Base-by-base conservation (phyloP, 1,284 basidiomycete species). In the Apiotrichum mycotoxinovorans region DNA sequence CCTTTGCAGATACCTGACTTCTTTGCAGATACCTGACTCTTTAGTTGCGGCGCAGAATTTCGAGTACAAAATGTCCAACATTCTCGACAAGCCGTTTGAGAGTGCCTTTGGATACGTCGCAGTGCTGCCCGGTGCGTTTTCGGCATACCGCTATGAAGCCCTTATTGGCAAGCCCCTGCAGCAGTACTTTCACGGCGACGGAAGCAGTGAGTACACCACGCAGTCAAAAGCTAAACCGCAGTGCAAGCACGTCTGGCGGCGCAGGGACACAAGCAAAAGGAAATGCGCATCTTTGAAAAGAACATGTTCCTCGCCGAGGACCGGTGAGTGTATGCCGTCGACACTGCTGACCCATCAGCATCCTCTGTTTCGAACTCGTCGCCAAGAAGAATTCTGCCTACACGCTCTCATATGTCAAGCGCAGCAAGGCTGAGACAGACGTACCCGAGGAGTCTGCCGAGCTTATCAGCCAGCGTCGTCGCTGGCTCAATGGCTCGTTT, bases 401-500 rank as follows among this genome's bases (percentile, higher is more conserved):
- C 92, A 86, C 88, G 52, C 75, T 96, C 69, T 91, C 94, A 78
- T 97, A 95, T 66, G 92, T 94, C 75, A 94, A 95, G 73, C 89
- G 87, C 1, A 91, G 92, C 1, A 89, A 88, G 66, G 91, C 87
- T 3, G 83, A 90, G 18, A 95, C 92, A 3, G 92, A 93, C 74
- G 91, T 92, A 3, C 90, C 91, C 0, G 91, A 93, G 69, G 84
- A 87, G 72, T 85, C 91, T 7, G 87, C 91, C 0, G 92, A 95
- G 72, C 78, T 96, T 54, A 91, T 96, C 66, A 91, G 89, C 1
- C 93, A 96, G 73, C 86, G 93, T 55, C 83, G 93, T 54, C 86
- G 93, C 58, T 96, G 95, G 94, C 82, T 98, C 41, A 98, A 98
- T 71, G 95, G 95, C 4, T 94, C 91, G 9, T 97, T 98, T 83